Evolutionary conservation across 306 rosid genomes (phyloP), one percentile per base, ranked within the genome.

Genomic region (Ammopiptanthus mongolicus): DNA sequence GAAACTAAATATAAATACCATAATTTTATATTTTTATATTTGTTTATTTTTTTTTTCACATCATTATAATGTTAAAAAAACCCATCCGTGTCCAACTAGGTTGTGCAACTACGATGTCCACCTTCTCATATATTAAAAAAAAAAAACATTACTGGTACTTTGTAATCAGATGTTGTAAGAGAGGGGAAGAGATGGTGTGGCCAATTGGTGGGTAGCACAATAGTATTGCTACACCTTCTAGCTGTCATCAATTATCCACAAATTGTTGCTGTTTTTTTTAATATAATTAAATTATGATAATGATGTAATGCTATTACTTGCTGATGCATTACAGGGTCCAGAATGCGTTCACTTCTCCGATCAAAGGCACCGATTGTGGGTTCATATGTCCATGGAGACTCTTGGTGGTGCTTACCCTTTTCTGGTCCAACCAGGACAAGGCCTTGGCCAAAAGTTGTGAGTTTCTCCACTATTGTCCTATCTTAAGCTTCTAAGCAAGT

Each of bases 121-220:
- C n/a, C n/a, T n/a, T n/a, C n/a, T n/a, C n/a, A n/a, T n/a, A n/a
- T n/a, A n/a, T n/a, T n/a, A n/a, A n/a, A n/a, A n/a, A 9, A 37
- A 37, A 11, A 39, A 41, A 41, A 11, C 47, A 41, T 41, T 0
- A 41, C 13, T 11, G 1, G 44, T 11, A n/a, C 4, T 62, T 42
- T 37, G 46, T 39, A 18, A 10, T 18, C 46, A 36, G 50, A 47
- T 46, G 10, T 65, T 73, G 75, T 59, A 41, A 23, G 41, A 83
- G 78, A 79, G 34, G 6, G 47, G 82, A 71, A 76, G 80, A 80
- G 76, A 86, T 87, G 93, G 60, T 68, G 80, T 84, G 86, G 88
- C 78, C 78, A 78, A 87, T 83, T 70, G 74, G 97, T 89, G 66
- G 86, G 91, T 78, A 18, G 59, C 63, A 60, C 34, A 55, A 17